phyloP scores from a whole-genome alignment of 805 yeast genomes.

The Candida ipomoeae region DNA sequence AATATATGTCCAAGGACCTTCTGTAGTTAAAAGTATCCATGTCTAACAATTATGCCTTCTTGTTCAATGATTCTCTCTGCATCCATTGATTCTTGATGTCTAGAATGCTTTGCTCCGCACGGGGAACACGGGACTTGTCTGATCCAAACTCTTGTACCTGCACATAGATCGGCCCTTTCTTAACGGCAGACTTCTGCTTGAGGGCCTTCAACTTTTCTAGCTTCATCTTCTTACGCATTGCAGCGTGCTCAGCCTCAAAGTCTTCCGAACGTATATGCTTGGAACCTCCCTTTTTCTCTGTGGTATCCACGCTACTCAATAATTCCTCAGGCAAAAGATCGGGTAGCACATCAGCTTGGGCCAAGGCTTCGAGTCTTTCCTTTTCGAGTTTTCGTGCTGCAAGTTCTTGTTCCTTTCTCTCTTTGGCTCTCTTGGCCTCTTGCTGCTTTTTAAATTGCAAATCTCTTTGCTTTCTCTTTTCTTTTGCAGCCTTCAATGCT shows the following conservation, averaged over 20 bases:
- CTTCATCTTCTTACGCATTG: slow-evolving; percentile 27
- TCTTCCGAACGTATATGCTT: slow-evolving; percentile 33
- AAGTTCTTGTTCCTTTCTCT: slow-evolving; percentile 19
- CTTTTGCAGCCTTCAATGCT: slow-evolving; percentile 26
- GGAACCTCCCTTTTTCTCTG: slow-evolving; percentile 13
- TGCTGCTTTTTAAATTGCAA: slow-evolving; percentile 34
- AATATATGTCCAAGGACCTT: background rate
- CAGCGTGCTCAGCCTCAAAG: slow-evolving; percentile 29
- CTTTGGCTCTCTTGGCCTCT: slow-evolving; percentile 22
- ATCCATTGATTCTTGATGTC: slow-evolving; percentile 37
- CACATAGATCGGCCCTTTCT: slow-evolving; percentile 41
- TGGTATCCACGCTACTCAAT: slow-evolving; percentile 19
- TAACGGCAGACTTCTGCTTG: slow-evolving; percentile 23
- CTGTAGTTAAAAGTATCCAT: background rate
- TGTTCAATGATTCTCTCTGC: slow-evolving; percentile 35
- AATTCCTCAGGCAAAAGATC: slow-evolving; percentile 42
- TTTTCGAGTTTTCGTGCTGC: slow-evolving; percentile 14
- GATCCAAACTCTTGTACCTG: slow-evolving; percentile 26
- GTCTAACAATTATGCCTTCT: slow-evolving; percentile 18
- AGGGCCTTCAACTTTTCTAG: slow-evolving; percentile 31
- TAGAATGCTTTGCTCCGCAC: slow-evolving; percentile 30
- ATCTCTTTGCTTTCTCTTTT: slow-evolving; percentile 34
- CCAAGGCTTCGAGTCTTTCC: slow-evolving; percentile 7
- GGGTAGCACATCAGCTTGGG: slow-evolving; percentile 28
- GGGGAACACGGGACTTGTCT: slow-evolving; percentile 30